Evolutionary conservation across 2,329 filamentous ascomycete species (phyloP).

Genomic region (Colletotrichum aenigma): DNA sequence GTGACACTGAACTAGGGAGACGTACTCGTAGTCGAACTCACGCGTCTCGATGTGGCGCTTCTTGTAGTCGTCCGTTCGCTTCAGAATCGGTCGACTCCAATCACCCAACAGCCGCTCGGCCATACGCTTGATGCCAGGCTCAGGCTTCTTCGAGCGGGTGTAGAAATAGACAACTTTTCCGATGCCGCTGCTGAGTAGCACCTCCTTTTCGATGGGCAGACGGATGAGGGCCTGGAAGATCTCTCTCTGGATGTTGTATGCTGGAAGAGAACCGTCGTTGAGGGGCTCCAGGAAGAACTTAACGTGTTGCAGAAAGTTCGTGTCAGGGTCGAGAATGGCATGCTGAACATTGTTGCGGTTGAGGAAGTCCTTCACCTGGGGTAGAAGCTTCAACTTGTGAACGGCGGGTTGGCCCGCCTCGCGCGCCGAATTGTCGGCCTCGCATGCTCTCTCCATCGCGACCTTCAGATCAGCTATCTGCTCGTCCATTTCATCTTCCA

Average conservation of each 20-base stretch:
- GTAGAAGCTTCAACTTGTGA: constrained; percentile 92
- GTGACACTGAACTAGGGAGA: neutral
- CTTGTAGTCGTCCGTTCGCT: constrained; percentile 93
- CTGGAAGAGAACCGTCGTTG: constrained; percentile 90
- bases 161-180: constrained; percentile 98
- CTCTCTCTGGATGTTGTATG: constrained; percentile 97
- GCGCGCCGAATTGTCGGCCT: constrained; percentile 84
- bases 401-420: constrained; percentile 80
- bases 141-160: constrained; percentile 90
- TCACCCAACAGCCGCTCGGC: constrained; percentile 92
- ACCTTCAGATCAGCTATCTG: constrained; percentile 87
- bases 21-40: constrained; percentile 67
- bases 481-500: constrained; percentile 89
- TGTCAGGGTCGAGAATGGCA: constrained; percentile 90
- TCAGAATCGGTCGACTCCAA: constrained; percentile 94
- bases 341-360: constrained; percentile 88
- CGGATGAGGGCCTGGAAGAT: constrained; percentile 81
- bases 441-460: constrained; percentile 88
- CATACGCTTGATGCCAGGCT: constrained; percentile 88
- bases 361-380: constrained; percentile 85
- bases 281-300: constrained; percentile 97
- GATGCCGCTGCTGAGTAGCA: constrained; percentile 87
- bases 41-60: constrained; percentile 73
- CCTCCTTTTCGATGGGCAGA: constrained; percentile 89
- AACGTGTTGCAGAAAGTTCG: constrained; percentile 91